Base-by-base conservation (phyloP, 805 yeast species). In the Lipomyces sp. region DNA sequence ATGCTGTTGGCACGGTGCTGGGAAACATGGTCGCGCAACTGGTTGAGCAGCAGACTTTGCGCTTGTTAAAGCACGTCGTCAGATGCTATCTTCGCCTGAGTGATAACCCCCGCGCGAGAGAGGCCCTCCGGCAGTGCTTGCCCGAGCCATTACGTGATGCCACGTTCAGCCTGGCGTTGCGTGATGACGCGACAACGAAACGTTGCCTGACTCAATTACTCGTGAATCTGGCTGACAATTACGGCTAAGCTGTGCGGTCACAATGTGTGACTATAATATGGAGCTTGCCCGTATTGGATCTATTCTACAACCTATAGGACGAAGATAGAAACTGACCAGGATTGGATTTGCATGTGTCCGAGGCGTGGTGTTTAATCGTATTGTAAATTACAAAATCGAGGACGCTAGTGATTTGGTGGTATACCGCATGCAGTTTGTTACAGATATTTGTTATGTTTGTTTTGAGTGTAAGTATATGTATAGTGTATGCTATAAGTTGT, bases 61-160 rank as follows among this genome's bases (percentile, higher is more conserved):
- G 98, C 72, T 81, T 94, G 60, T 82, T 94, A 67, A 93, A 94
- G 76, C 98, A 95, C 75, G 97, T 94, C 42, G 95, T 94, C 35
- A 85, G 98, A 76, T 94, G 99, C 77, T 94, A 94, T 75, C 82
- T 94, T 79, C 85, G 99, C 70, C 82, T 94, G 58, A 87, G 95
- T 56, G 99, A 94, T 76, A 93, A 94, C 73, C 81, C 87, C 45
- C 96, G 96, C 69, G 98, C 98, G 2, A 83, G 97, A 71, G 90
- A 90, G 70, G 92, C 97, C 0, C 82, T 94, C 71, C 87, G 90
- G 57, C 89, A 87, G 65, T 88, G 90, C 30, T 80, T 95, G 60
- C 98, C 99, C 1, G 94, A 89, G 72, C 90, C 96, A 2, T 82
- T 94, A 73, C 86, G 90, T 69, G 97, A 90, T 76, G 94, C 90